Evolutionary conservation across 1,284 basidiomycete genomes (phyloP).

Genomic region (Volvariella volvacea): DNA sequence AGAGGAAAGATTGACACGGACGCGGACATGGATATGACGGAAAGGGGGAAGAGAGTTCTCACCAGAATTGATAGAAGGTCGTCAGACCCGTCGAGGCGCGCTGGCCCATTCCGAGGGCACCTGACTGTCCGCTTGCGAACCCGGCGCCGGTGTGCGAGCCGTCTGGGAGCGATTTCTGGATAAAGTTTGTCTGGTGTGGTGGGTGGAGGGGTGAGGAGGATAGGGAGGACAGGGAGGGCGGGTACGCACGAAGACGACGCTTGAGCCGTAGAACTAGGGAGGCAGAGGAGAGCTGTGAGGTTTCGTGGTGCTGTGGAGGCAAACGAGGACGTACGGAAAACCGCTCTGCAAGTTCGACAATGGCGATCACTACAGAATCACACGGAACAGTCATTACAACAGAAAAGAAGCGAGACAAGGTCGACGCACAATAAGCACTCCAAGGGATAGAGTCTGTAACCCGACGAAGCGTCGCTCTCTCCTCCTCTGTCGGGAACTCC

Average conservation of each 20-base stretch:
- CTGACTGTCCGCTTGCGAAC: conserved; percentile 47
- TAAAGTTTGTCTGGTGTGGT: conserved; percentile 56
- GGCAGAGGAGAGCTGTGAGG: neutral
- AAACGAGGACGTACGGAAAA: conserved; percentile 48
- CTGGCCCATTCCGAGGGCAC: conserved; percentile 65
- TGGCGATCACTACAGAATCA: conserved; percentile 48
- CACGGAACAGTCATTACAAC: conserved; percentile 9
- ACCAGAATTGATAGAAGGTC: conserved; percentile 62
- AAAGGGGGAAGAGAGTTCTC: conserved; percentile 1
- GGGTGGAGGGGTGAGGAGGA: conserved; percentile 10
- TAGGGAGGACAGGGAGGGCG: neutral
- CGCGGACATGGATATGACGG: too few relatives aligned
- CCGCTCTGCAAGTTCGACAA: conserved; percentile 68
- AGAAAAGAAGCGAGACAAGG: too few relatives aligned
- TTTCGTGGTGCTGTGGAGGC: neutral
- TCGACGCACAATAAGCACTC: conserved; percentile 57
- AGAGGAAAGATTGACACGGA: too few relatives aligned
- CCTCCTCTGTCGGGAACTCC: conserved; percentile 66
- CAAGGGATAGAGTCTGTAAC: conserved; percentile 60
- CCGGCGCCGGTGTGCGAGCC: conserved; percentile 67
- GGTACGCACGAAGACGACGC: conserved; percentile 55
- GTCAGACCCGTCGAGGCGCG: conserved; percentile 64
- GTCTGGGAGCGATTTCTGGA: conserved; percentile 60
- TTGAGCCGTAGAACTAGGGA: conserved; percentile 47
- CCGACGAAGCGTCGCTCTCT: conserved; percentile 50